These are phyloP conservation scores for Viridothelium virens DNA, from an alignment of 495 filamentous ascomycete species.

Conservation along the genomic window DNA sequence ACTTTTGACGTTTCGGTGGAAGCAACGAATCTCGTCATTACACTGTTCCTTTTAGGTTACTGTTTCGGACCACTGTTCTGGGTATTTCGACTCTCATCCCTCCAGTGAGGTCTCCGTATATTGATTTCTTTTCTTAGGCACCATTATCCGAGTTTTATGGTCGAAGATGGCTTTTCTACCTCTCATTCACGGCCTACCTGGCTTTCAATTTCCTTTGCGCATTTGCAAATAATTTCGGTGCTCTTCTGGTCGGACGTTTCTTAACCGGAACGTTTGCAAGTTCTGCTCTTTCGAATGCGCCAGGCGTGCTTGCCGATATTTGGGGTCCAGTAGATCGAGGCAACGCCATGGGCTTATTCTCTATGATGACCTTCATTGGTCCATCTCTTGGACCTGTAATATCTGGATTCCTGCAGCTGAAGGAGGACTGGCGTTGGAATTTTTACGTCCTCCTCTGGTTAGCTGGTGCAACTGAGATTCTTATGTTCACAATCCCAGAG, in stretches of 20 bases:
- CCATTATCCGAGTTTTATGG: slow-evolving; percentile 49
- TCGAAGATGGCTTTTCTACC: slow-evolving; percentile 43
- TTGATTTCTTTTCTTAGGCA: slow-evolving; percentile 22
- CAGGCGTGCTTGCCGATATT: slow-evolving; percentile 47
- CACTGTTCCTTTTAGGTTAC: slow-evolving; percentile 48
- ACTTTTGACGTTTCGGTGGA: slow-evolving; percentile 39
- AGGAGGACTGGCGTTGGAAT: slow-evolving; percentile 43
- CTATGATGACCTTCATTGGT: slow-evolving; percentile 33
- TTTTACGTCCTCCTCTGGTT: slow-evolving; percentile 46
- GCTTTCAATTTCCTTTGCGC: slow-evolving; percentile 48
- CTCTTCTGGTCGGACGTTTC: slow-evolving; percentile 45
- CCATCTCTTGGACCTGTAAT: slow-evolving; percentile 31
- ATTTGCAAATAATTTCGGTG: slow-evolving; percentile 44
- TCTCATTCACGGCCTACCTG: slow-evolving; percentile 40
- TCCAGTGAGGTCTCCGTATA: not conserved
- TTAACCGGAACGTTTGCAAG: slow-evolving; percentile 45
- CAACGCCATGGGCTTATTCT: slow-evolving; percentile 41
- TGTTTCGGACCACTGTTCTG: slow-evolving; percentile 45
- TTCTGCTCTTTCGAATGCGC: slow-evolving; percentile 43
- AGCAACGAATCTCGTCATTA: slow-evolving; percentile 44
- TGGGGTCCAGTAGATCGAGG: slow-evolving; percentile 47
- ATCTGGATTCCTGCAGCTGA: slow-evolving; percentile 41
- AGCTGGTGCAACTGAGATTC: slow-evolving; percentile 23
- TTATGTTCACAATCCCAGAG: slow-evolving; percentile 43
- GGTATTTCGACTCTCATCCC: not conserved